Conservation (phyloP, 768 basidiomycete genomes). For the Trametes punicea region DNA sequence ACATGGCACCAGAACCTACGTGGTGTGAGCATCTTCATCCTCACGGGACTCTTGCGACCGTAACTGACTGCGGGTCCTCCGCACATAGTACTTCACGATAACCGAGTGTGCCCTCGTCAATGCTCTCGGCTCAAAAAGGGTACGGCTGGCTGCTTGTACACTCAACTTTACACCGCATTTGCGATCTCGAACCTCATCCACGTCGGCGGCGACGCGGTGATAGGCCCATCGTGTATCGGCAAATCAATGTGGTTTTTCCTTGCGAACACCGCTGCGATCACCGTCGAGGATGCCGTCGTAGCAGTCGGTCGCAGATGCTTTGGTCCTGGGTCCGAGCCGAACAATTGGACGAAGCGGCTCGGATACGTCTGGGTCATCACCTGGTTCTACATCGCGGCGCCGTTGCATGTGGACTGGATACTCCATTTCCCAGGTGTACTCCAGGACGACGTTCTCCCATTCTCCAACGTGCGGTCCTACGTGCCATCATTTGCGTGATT, state of each 20-base stretch:
- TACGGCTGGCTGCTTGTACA: neutral
- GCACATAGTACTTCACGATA: too few relatives aligned
- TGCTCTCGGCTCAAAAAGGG: neutral
- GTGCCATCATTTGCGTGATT: neutral
- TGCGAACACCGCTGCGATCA: neutral
- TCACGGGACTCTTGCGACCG: too few relatives aligned
- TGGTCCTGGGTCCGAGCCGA: neutral
- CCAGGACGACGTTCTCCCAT: too few relatives aligned
- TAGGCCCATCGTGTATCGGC: neutral
- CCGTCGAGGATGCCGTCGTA: neutral
- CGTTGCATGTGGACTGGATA: neutral
- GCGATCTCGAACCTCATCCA: neutral
- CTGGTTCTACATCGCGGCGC: neutral
- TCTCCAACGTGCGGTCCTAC: neutral
- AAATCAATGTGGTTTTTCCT: neutral
- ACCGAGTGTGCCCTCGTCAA: neutral
- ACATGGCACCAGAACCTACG: conserved; percentile 40
- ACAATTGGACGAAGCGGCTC: neutral
- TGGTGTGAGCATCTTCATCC: conserved; percentile 23
- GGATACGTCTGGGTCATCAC: neutral
- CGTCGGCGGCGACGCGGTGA: neutral
- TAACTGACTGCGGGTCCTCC: too few relatives aligned
- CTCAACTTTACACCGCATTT: neutral
- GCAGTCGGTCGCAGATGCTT: neutral
- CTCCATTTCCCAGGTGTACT: neutral